Conservation (phyloP, 1,139 yeast genomes). For the Debaryomyces udenii region DNA sequence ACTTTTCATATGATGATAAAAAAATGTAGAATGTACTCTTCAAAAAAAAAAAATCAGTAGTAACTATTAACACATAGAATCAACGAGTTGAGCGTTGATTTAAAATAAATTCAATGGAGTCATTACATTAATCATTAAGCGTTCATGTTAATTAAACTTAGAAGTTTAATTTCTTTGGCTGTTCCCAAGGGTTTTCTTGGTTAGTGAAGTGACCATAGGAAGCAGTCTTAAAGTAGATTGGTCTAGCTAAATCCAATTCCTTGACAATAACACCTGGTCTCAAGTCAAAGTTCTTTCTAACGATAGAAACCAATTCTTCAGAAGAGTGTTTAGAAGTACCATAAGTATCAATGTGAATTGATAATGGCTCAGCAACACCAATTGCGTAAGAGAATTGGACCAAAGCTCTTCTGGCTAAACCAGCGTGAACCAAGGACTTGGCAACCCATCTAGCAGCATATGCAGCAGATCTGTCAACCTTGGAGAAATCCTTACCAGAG, state of each 20-base stretch:
- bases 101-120: conserved; percentile 30
- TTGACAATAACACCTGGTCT: conserved; percentile 99
- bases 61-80: conserved; percentile 15
- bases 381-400: conserved; percentile 99
- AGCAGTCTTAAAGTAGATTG: conserved; percentile 98
- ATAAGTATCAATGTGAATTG: conserved; percentile 95
- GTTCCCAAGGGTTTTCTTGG: conserved; percentile 98
- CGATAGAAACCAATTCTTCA: conserved; percentile 86
- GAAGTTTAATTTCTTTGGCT: conserved; percentile 84
- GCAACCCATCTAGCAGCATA: conserved; percentile 99
- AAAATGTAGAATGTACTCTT: conserved; percentile 13
- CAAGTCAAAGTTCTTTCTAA: conserved; percentile 92
- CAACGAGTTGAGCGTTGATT: conserved; percentile 60
- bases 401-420: conserved; percentile 94
- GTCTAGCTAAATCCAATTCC: conserved; percentile 96
- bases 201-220: conserved; percentile 99
- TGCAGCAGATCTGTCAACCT: conserved; percentile 99
- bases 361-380: conserved; percentile 99
- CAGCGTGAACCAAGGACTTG: conserved; percentile 92
- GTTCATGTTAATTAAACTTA: conserved; percentile 36
- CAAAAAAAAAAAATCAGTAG: conserved; percentile 14
- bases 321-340: conserved; percentile 93
- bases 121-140: conserved; percentile 49
- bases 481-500: conserved; percentile 99
- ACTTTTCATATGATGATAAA: conserved; percentile 8